These are phyloP conservation scores for Ramichloridium luteum DNA, from an alignment of 2,329 filamentous ascomycete genomes.

Conservation along the genomic window DNA sequence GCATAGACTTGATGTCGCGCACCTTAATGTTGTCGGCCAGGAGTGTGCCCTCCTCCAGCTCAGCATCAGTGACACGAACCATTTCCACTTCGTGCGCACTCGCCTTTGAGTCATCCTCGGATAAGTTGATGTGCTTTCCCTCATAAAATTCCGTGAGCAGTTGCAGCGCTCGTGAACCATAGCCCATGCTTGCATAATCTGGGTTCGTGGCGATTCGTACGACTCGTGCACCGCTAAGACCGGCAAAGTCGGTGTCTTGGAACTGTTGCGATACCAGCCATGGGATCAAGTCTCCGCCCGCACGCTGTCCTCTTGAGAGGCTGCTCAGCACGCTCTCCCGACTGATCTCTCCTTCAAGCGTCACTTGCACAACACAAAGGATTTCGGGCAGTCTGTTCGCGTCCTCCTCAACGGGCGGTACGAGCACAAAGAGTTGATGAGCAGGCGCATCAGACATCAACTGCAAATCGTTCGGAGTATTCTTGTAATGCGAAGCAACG, in stretches of 20 bases:
- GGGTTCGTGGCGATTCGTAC: constrained; percentile 95
- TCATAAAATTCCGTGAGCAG: constrained; percentile 88
- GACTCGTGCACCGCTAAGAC: constrained; percentile 78
- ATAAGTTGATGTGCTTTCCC: constrained; percentile 75
- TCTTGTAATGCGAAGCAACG: constrained; percentile 96
- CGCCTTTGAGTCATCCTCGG: constrained; percentile 49
- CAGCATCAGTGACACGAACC: constrained; percentile 67
- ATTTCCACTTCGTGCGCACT: constrained; percentile 43
- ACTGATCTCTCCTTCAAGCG: constrained; percentile 90
- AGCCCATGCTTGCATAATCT: constrained; percentile 84
- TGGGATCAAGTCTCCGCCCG: constrained; percentile 85
- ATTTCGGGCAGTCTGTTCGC: constrained; percentile 77
- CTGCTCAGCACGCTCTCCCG: constrained; percentile 82
- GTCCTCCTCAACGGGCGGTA: constrained; percentile 69
- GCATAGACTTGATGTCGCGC: constrained; percentile 81
- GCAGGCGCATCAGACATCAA: constrained; percentile 96
- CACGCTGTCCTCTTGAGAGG: constrained; percentile 75
- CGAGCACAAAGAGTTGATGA: constrained; percentile 89
- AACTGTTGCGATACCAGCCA: constrained; percentile 98
- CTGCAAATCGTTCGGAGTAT: constrained; percentile 94
- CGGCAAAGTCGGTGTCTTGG: constrained; percentile 92
- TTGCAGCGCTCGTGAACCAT: constrained; percentile 77
- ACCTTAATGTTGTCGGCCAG: constrained; percentile 81
- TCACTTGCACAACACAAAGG: constrained; percentile 86
- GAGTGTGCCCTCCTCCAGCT: constrained; percentile 63